These are phyloP conservation scores for Hemileccinum impolitum DNA, from an alignment of 768 basidiomycete genomes.

Conservation along the genomic window DNA sequence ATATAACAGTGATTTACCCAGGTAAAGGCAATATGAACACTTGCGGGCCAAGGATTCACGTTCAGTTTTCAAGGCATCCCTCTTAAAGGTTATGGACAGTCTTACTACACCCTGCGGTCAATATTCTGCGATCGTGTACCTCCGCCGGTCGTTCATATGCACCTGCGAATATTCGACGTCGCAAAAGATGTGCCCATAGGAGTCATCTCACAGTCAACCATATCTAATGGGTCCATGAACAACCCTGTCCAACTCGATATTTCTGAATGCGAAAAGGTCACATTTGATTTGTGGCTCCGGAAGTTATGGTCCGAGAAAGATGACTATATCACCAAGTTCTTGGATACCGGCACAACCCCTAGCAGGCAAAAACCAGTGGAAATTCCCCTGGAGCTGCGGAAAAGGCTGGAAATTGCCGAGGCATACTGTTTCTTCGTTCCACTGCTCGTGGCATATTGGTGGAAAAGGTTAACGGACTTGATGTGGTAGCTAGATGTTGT, in stretches of 20 bases:
- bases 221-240: constrained; percentile 27
- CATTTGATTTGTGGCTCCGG: constrained; percentile 83
- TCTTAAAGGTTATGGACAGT: constrained; percentile 76
- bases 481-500: constrained; percentile 17
- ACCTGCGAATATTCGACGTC: constrained; percentile 77
- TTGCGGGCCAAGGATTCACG: background rate
- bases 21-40: constrained; percentile 40
- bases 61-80: constrained; percentile 57
- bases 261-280: constrained; percentile 52
- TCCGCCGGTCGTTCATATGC: constrained; percentile 85
- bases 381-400: constrained; percentile 59
- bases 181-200: constrained; percentile 67
- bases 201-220: constrained; percentile 40
- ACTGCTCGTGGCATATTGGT: constrained; percentile 46
- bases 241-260: constrained; percentile 45
- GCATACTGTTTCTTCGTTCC: constrained; percentile 75
- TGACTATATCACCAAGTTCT: constrained; percentile 63
- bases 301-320: constrained; percentile 87
- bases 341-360: constrained; percentile 48
- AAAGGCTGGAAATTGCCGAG: constrained; percentile 53
- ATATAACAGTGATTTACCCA: constrained; percentile 89
- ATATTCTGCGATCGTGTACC: constrained; percentile 79
- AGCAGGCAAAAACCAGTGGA: constrained; percentile 34
- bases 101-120: constrained; percentile 85
- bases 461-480: constrained; percentile 35